These are phyloP conservation scores for Macrophomina phaseolina DNA, from an alignment of 2,329 filamentous ascomycete genomes.

Conservation along the genomic window DNA sequence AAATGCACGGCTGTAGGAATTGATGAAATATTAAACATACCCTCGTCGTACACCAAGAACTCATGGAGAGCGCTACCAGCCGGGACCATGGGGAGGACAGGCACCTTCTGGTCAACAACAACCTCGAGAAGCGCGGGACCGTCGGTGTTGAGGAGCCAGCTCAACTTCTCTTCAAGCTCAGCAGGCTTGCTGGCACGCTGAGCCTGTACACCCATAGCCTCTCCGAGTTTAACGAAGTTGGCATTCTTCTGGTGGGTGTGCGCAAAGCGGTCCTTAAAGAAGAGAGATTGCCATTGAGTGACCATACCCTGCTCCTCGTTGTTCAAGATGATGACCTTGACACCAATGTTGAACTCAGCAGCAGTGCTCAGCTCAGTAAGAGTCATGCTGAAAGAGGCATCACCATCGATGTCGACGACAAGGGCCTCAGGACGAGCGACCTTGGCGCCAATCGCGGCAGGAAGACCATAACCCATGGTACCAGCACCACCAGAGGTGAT, in stretches of 20 bases:
- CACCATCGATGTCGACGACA: conserved; percentile 95
- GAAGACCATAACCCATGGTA: conserved; percentile 95
- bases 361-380: conserved; percentile 93
- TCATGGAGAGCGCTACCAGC: conserved; percentile 86
- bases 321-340: conserved; percentile 94
- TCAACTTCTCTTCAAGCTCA: conserved; percentile 77
- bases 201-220: conserved; percentile 87
- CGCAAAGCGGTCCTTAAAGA: conserved; percentile 91
- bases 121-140: conserved; percentile 95
- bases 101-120: conserved; percentile 85
- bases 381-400: conserved; percentile 99
- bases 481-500: conserved; percentile 95
- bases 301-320: conserved; percentile 99
- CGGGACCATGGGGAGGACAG: conserved; percentile 97
- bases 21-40: conserved; percentile 52
- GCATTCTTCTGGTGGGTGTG: conserved; percentile 95
- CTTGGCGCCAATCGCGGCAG: conserved; percentile 94
- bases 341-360: conserved; percentile 92
- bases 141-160: conserved; percentile 83
- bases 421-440: conserved; percentile 80
- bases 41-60: conserved; percentile 86
- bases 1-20: background rate
- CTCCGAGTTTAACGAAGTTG: conserved; percentile 91
- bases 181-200: conserved; percentile 74
- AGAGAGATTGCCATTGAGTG: conserved; percentile 97